Evolutionary conservation across 345 rosid species (phyloP).

Genomic region (Acer negundo): DNA sequence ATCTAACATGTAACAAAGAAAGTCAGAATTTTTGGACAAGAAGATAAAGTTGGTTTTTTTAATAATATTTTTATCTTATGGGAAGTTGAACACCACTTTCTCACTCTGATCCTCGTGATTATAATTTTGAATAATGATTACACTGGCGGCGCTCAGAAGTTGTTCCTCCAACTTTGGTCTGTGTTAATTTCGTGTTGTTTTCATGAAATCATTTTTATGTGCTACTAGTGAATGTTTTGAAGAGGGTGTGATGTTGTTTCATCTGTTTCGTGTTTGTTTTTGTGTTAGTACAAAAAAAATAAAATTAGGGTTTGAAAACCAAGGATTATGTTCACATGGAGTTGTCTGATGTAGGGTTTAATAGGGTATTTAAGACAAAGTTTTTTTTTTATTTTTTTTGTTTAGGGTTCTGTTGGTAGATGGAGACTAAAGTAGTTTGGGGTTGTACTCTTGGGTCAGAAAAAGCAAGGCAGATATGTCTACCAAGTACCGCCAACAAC

Average conservation of each 20-base stretch:
- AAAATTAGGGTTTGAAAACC: slow-evolving; percentile 43
- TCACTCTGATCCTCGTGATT: slow-evolving; percentile 28
- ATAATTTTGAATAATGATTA: slow-evolving; percentile 59
- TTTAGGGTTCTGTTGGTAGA: slow-evolving; percentile 22
- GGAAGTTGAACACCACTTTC: slow-evolving; percentile 40
- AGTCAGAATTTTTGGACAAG: slow-evolving; percentile 14
- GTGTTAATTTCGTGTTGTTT: slow-evolving; percentile 15
- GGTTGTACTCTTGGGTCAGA: slow-evolving; percentile 30
- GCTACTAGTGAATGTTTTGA: neutral
- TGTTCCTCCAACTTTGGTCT: slow-evolving; percentile 53
- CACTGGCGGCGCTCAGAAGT: slow-evolving; percentile 65
- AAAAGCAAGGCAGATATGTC: neutral
- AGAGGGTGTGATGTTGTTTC: neutral
- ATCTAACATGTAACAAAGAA: slow-evolving; percentile 26
- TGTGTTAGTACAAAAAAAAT: neutral
- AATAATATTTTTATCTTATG: neutral
- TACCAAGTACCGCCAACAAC: neutral
- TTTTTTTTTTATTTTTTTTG: neutral
- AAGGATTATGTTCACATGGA: slow-evolving; percentile 54
- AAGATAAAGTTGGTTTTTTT: neutral
- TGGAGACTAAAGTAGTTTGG: slow-evolving; percentile 27
- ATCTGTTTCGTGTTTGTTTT: too few relatives aligned
- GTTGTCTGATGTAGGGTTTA: slow-evolving; percentile 37
- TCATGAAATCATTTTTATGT: slow-evolving; percentile 10
- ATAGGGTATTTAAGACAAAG: slow-evolving; percentile 26